These are phyloP conservation scores for Penicillium sp. DNA, from an alignment of 2,329 filamentous ascomycete genomes.

Conservation along the genomic window DNA sequence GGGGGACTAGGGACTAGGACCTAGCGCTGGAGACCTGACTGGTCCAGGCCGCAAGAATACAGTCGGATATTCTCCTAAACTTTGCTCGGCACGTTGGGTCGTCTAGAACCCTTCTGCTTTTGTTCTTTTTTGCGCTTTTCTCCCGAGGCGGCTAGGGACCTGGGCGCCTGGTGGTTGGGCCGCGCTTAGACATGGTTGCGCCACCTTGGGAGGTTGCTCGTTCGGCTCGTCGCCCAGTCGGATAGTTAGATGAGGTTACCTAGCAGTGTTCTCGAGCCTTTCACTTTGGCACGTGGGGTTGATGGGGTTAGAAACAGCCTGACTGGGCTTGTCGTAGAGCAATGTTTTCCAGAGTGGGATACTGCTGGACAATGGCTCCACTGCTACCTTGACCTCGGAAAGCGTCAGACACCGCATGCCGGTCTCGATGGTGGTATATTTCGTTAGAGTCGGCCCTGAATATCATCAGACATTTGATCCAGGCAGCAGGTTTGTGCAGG, in stretches of 20 bases:
- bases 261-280: constrained; percentile 10
- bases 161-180: constrained; percentile 17
- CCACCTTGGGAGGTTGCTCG: constrained; percentile 5
- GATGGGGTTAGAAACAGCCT: constrained; percentile 9
- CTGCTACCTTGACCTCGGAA: neutral
- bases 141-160: constrained; percentile 16
- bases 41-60: constrained; percentile 13
- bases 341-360: constrained; percentile 21
- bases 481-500: constrained; percentile 5
- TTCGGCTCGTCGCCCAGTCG: constrained; percentile 12
- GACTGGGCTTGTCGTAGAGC: constrained; percentile 5
- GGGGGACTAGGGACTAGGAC: neutral
- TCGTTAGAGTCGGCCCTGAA: neutral
- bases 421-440: constrained; percentile 9
- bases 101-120: constrained; percentile 17
- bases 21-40: neutral
- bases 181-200: constrained; percentile 20
- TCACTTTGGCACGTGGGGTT: neutral
- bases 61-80: constrained; percentile 21
- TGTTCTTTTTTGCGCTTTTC: constrained; percentile 5
- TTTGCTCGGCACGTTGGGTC: neutral
- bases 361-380: constrained; percentile 14
- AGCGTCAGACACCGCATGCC: neutral
- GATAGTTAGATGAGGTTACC: constrained; percentile 17
- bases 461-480: neutral